Base-by-base conservation (phyloP, 805 yeast species). In the Yarrowia phangngaensis region DNA sequence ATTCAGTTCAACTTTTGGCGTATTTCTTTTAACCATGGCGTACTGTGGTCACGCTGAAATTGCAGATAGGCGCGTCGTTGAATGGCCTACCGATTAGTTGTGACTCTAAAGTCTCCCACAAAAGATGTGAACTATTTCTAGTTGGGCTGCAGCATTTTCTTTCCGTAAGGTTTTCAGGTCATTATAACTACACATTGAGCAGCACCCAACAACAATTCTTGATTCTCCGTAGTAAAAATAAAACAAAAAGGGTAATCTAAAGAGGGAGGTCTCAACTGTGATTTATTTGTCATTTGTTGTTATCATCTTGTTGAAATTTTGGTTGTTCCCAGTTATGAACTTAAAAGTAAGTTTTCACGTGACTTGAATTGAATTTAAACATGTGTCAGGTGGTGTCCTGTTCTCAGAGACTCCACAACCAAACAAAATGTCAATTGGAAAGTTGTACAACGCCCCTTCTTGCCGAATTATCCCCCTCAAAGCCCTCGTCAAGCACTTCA, bases 401-500 rank as follows among this genome's bases (percentile, higher is more conserved):
- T n/a, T n/a, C n/a, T n/a, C n/a, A n/a, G n/a, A n/a, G n/a, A n/a
- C n/a, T n/a, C n/a, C n/a, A n/a, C 24, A 8, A 22, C 24, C 24
- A 22, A 5, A 36, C 27, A 41, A 29, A 41, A 41, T 41, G 48
- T 41, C 48, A 29, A 41, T 41, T 41, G 48, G 48, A 41, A 41
- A 41, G 29, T 35, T 41, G 16, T 41, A 41, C 48, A 35, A 41
- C 35, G 35, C 34, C 29, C 35, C 35, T 22, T 29, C 35, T 51
- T 51, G 58, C 35, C 56, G 64, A 27, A 23, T 29, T 13, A 29
- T 30, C 50, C 51, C 56, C 24, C 35, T 26, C 35, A 34, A 55
- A 31, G 55, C 53, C 20, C 56, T 66, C 20, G 63, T 81, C 68
- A 76, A 80, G 69, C 69, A 71, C 67, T 73, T 70, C 65, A 71